Evolutionary conservation across 305 asterid species (phyloP), one percentile per base, ranked within the genome.

Genomic region (Solanum hybrid): DNA sequence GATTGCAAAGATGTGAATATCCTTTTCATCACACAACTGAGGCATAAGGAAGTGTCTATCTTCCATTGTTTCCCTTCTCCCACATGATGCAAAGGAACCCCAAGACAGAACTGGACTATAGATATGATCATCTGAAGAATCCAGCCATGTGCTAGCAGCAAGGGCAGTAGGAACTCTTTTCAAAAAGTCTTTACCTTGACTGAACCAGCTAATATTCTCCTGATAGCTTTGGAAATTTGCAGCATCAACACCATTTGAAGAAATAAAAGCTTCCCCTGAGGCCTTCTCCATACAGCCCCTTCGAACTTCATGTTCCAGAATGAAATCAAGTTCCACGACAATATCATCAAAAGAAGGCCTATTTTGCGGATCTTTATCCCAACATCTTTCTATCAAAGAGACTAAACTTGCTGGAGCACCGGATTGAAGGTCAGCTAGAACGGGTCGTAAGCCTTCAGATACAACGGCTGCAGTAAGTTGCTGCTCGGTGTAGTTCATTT

Each of bases 51-150:
- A 94, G 93, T 95, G 98, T 27, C 94, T 92, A 45, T 96, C 99
- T 92, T 97, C 99, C 99, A 97, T 97, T 36, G 95, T 93, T 93
- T 97, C 99, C 92, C 99, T 94, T 93, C 97, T 94, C 92, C 99
- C 99, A 90, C 98, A 94, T 88, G 97, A 93, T 78, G 99, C 93
- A 91, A 94, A 97, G 77, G 99, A 95, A 82, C 99, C 99, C 92
- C 95, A 97, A 87, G 98, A 94, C 17, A 97, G 93, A 73, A 93
- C 95, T 4, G 99, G 99, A 82, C 60, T 89, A 91, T 97, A 95
- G 85, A 87, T 89, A 91, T 90, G 81, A 92, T 92, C 93, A 82
- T 90, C 90, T 56, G 95, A 84, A 86, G 95, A 87, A 87, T 89
- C 84, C 69, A 93, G 79, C 95, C 96, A 93, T n/a, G 89, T 86